These are phyloP conservation scores for Rickenella mellea DNA, from an alignment of 768 basidiomycete genomes.

Conservation along the genomic window DNA sequence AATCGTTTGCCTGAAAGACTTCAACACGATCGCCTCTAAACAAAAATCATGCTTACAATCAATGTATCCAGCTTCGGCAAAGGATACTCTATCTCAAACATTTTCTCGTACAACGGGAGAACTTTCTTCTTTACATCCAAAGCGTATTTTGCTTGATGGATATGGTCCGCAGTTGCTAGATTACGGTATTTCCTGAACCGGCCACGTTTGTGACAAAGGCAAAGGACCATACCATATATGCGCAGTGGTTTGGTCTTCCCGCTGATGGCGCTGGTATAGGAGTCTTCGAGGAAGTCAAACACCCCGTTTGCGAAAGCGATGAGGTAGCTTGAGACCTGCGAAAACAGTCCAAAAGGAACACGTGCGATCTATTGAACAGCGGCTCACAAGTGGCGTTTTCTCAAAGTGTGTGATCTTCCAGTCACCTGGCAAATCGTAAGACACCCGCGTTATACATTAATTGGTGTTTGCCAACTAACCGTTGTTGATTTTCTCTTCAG, in stretches of 20 bases:
- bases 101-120: slow-evolving; percentile 83
- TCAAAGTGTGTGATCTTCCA: slow-evolving; percentile 85
- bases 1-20: slow-evolving; percentile 56
- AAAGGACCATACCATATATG: slow-evolving; percentile 50
- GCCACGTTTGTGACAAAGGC: too few species aligned
- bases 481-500: slow-evolving; percentile 40
- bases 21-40: not conserved
- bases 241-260: slow-evolving; percentile 75
- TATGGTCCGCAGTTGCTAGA: slow-evolving; percentile 63
- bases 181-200: not conserved
- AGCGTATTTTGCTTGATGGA: slow-evolving; percentile 77
- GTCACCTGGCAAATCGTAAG: slow-evolving; percentile 23
- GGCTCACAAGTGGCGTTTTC: slow-evolving; percentile 57
- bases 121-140: slow-evolving; percentile 79
- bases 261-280: slow-evolving; percentile 71
- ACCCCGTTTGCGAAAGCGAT: slow-evolving; percentile 80
- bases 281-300: slow-evolving; percentile 65
- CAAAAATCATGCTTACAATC: slow-evolving; percentile 38
- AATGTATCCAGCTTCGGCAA: slow-evolving; percentile 93
- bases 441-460: too few species aligned
- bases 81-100: slow-evolving; percentile 89
- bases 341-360: not conserved
- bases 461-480: slow-evolving; percentile 9
- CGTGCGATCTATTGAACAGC: not conserved
- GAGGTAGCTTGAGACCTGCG: slow-evolving; percentile 79